A percentile compares a stretch with the other conserved stretches of the same genome.
These are phyloP conservation scores for Hyphopichia buzzinii DNA, from an alignment of 1,139 yeast species.

Conservation along the genomic window DNA sequence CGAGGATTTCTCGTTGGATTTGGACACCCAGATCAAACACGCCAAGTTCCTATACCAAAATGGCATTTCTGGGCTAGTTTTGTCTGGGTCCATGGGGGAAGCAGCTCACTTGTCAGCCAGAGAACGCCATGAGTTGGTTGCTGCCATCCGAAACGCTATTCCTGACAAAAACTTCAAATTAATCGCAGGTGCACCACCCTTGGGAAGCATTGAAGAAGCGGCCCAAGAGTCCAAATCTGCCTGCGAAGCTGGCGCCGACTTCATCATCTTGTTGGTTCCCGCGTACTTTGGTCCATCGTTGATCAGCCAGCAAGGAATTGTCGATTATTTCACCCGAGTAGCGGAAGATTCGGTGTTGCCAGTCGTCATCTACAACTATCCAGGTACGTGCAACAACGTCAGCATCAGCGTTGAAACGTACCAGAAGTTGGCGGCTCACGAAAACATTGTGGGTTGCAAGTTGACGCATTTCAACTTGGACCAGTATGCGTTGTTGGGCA, in stretches of 20 bases:
- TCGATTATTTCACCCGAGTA: slow-evolving; percentile 26
- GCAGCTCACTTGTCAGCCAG: slow-evolving; percentile 31
- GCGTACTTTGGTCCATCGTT: slow-evolving; percentile 33
- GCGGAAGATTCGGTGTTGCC: slow-evolving; percentile 30
- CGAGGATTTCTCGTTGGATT: slow-evolving; percentile 31
- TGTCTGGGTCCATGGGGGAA: slow-evolving; percentile 50
- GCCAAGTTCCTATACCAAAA: slow-evolving; percentile 35
- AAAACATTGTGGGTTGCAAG: slow-evolving; percentile 41
- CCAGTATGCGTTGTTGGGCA: slow-evolving; percentile 32
- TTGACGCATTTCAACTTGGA: slow-evolving; percentile 40
- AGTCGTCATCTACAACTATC: slow-evolving; percentile 30
- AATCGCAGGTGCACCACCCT: slow-evolving; percentile 30
- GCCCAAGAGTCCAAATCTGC: slow-evolving; percentile 16
- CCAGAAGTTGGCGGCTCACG: slow-evolving; percentile 28
- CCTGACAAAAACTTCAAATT: slow-evolving; percentile 21
- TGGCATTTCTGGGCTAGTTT: slow-evolving; percentile 47
- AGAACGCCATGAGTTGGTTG: slow-evolving; percentile 31
- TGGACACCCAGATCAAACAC: slow-evolving; percentile 43
- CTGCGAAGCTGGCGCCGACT: slow-evolving; percentile 30
- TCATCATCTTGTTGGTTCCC: slow-evolving; percentile 28
- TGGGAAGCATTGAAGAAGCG: slow-evolving; percentile 21
- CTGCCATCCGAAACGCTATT: slow-evolving; percentile 16
- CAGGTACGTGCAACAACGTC: slow-evolving; percentile 37
- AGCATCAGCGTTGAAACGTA: slow-evolving; percentile 35
- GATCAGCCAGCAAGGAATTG: slow-evolving; percentile 29